phyloP scores from a whole-genome alignment of 352 stramenopile species.

The Pythium guiyangense region DNA sequence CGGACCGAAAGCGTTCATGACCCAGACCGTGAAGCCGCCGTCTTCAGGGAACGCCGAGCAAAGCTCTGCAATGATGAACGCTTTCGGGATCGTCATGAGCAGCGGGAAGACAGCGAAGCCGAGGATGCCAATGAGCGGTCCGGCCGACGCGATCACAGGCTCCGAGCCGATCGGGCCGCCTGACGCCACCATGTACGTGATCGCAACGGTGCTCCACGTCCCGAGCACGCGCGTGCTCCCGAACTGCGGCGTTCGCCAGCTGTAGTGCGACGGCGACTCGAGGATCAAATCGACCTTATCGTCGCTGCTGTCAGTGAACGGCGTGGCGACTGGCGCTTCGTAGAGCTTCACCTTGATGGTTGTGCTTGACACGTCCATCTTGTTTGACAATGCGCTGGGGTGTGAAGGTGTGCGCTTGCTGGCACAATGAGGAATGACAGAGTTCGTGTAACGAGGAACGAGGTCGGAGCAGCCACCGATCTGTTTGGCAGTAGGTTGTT shows the following conservation, averaged over 20 bases:
- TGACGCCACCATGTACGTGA: slow-evolving; percentile 41
- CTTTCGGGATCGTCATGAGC: slow-evolving; percentile 54
- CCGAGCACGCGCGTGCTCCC: slow-evolving; percentile 23
- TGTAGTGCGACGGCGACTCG: slow-evolving; percentile 6
- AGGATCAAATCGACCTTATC: slow-evolving; percentile 22
- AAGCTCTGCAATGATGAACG: slow-evolving; percentile 57
- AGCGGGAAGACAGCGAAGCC: slow-evolving; percentile 56
- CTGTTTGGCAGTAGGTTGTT: too few relatives aligned
- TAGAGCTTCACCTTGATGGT: too few relatives aligned
- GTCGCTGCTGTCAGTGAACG: slow-evolving; percentile 2
- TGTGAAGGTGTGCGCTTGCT: too few relatives aligned
- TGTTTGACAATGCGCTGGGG: too few relatives aligned
- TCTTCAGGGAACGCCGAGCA: slow-evolving; percentile 73
- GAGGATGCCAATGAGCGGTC: slow-evolving; percentile 50
- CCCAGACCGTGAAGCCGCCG: slow-evolving; percentile 66
- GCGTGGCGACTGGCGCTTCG: too few relatives aligned
- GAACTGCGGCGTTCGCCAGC: neutral
- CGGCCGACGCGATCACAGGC: slow-evolving; percentile 40
- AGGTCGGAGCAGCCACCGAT: too few relatives aligned
- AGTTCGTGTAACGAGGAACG: too few relatives aligned
- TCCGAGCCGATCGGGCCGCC: slow-evolving; percentile 54
- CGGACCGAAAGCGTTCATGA: slow-evolving; percentile 55
- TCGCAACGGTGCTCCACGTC: slow-evolving; percentile 31
- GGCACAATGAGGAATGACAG: too few relatives aligned
- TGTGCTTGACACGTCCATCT: too few relatives aligned